Evolutionary conservation across 108 stramenopile genomes (phyloP), one percentile per base, ranked within the genome.

Genomic region (Poteriospumella lacustris): DNA sequence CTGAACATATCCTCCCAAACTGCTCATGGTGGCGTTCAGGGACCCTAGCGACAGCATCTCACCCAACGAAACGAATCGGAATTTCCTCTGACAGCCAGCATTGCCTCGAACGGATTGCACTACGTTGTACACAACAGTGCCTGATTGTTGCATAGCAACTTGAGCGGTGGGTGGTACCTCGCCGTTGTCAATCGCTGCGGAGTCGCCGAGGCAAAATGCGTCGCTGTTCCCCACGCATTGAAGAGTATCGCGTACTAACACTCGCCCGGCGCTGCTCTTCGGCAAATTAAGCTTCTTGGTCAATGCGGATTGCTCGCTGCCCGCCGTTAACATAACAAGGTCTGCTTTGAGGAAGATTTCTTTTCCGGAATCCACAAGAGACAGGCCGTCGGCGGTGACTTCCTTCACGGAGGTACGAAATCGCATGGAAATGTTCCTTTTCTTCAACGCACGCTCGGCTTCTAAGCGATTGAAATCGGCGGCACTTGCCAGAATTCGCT

Each of bases 51-150:
- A 85, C 77, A 92, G 69, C 90, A 91, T 89, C 80, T 89, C 89
- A 2, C 92, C 92, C 1, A 92, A 80, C 44, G 88, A 80, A 44
- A 90, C 75, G 68, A 83, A 92, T 56, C 88, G 76, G 56, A 89
- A 90, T 31, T 19, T 31, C 31, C 5, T 24, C 36, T 64, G 28
- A 52, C 47, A 9, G 19, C 47, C 47, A 12, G 60, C 15, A 64
- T 64, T 26, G 19, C 19, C 19, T 12, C 31, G 15, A 64, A 34
- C 15, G 9, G 3, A 3, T 64, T 24, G 15, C 5, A 64, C 5
- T 3, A 64, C 29, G 76, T 84, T 84, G 41, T 77, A 78, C 26
- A 80, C 84, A 36, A 81, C 75, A 36, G 68, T 68, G n/a, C 68
- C 79, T 26, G 82, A 69, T 47, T 84, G 82, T 43, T 84, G 84